Conservation (phyloP, 495 filamentous ascomycete species). For the Evernia prunastri region DNA sequence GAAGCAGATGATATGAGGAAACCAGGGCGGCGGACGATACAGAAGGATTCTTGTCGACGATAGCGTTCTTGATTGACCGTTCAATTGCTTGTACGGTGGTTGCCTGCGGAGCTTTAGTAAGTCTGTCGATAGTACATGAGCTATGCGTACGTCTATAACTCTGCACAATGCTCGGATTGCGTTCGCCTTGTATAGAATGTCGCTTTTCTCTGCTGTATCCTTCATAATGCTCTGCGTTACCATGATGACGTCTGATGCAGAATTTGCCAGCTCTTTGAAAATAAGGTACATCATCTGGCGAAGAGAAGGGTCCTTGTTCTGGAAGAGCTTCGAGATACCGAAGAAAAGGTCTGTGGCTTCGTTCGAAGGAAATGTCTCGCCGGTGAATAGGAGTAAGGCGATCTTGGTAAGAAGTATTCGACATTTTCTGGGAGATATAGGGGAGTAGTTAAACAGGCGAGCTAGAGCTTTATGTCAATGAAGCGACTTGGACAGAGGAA, state of each 20-base stretch:
- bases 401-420: conserved; percentile 96
- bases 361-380: conserved; percentile 91
- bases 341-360: conserved; percentile 99
- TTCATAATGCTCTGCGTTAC: conserved; percentile 99
- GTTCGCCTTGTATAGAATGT: conserved; percentile 93
- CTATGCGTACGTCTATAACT: conserved; percentile 83
- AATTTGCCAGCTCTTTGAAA: conserved; percentile 91
- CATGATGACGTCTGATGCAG: conserved; percentile 99
- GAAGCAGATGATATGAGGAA: conserved; percentile 96
- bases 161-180: conserved; percentile 93
- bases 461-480: conserved; percentile 48
- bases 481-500: not conserved
- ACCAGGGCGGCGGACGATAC: conserved; percentile 96
- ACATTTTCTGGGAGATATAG: conserved; percentile 90
- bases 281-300: conserved; percentile 99
- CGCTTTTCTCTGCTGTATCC: conserved; percentile 91
- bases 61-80: conserved; percentile 96
- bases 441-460: conserved; percentile 93
- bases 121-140: not conserved
- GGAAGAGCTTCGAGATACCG: conserved; percentile 98
- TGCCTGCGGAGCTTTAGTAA: conserved; percentile 47
- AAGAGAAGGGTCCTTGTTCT: conserved; percentile 96
- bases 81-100: conserved; percentile 98
- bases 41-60: conserved; percentile 97
- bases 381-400: conserved; percentile 90